Evolutionary conservation across 495 filamentous ascomycete species (phyloP).

Genomic region (Geopyxis carbonaria): DNA sequence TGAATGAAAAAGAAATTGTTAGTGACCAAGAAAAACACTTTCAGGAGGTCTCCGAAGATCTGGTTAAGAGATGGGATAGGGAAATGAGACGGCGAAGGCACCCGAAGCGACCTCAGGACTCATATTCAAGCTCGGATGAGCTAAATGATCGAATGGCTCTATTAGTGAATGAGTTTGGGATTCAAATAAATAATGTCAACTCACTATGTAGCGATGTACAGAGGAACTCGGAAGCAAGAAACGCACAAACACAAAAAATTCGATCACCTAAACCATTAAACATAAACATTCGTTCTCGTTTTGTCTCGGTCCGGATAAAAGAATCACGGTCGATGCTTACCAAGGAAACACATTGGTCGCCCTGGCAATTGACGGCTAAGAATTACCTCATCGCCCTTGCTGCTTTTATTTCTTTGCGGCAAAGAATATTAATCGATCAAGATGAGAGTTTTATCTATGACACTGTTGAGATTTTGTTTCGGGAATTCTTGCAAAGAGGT

Average conservation of each 20-base stretch:
- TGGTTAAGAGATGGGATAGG: neutral
- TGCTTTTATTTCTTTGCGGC: neutral
- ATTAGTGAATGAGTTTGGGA: neutral
- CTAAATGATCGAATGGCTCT: constrained; percentile 1
- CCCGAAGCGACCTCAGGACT: neutral
- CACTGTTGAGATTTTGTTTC: neutral
- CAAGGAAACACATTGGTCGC: neutral
- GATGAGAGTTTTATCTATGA: neutral
- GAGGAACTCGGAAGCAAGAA: neutral
- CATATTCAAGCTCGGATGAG: neutral
- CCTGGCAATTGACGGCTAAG: neutral
- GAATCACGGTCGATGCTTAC: neutral
- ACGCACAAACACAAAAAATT: neutral
- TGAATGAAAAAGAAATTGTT: no score
- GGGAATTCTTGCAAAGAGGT: neutral
- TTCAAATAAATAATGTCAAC: no score
- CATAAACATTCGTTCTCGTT: neutral
- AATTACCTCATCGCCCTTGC: neutral
- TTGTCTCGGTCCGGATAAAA: neutral
- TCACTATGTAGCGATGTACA: neutral
- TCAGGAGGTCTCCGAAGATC: no score
- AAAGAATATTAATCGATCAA: neutral
- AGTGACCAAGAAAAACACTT: no score
- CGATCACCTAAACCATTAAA: neutral
- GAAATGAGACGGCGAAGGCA: neutral